Base-by-base conservation (phyloP, 2,329 filamentous ascomycete genomes). In the Penicillium sp. region DNA sequence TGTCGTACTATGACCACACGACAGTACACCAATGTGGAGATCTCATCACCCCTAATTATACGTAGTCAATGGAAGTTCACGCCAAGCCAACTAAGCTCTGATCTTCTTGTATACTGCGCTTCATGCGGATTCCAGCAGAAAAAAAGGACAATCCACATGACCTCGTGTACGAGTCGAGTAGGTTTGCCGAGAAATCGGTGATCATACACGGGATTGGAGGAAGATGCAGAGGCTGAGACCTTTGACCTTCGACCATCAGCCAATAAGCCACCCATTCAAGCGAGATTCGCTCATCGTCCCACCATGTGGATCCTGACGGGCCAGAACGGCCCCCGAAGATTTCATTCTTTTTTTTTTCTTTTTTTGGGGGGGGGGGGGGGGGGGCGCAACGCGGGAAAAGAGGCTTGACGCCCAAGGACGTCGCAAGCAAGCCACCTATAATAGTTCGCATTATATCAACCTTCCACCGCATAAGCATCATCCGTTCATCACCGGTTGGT, bases 91-190 rank as follows among this genome's bases (percentile, higher is more conserved):
- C 35, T 37, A 16, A 37, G 14, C n/a, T 37, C 16, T 47, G 10
- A 4, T 31, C 11, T 29, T 19, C 3, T n/a, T 31, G 21, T 59
- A 54, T 33, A 16, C 29, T 31, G 57, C 54, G 57, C 57, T 55
- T 60, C 48, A 29, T 61, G 58, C 56, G 56, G 56, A 44, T 52
- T 43, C 19, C 21, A 51, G 6, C 8, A 29, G 16, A 43, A 51
- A 51, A 43, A 51, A 51, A 43, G 11, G 33, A 8, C 16, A 53
- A 58, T 56, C 58, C 57, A 55, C 60, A n/a, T 60, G 57, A 57
- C 57, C 55, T 62, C 59, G 59, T 62, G 56, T 56, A 44, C 53
- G 7, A 47, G 46, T 35, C 39, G 3, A 59, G 60, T 47, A 63
- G 52, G 60, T 63, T 42, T 49, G 35, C 58, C 60, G 60, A 61